These are phyloP conservation scores for Yamadazyma kitorensis DNA, from an alignment of 805 yeast species.

Conservation along the genomic window DNA sequence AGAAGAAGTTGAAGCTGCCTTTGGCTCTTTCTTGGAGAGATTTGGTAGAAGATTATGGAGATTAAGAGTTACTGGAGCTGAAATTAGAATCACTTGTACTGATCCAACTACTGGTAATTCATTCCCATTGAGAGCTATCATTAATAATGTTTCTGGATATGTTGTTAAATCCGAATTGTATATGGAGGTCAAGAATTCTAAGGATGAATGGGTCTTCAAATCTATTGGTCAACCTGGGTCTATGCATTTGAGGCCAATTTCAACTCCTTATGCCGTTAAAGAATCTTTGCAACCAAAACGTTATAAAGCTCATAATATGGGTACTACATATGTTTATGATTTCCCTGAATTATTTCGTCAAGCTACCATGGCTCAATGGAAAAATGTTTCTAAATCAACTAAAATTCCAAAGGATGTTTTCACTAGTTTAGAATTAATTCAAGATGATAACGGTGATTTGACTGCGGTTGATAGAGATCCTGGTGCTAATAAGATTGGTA, in stretches of 20 bases:
- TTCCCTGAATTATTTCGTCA: slow-evolving; percentile 99
- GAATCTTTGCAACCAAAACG: slow-evolving; percentile 98
- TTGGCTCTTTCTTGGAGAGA: slow-evolving; percentile 96
- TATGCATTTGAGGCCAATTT: slow-evolving; percentile 95
- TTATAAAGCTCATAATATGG: slow-evolving; percentile 97
- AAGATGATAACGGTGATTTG: slow-evolving; percentile 70
- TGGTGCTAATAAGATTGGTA: slow-evolving; percentile 93
- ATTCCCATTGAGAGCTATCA: slow-evolving; percentile 94
- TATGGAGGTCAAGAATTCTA: slow-evolving; percentile 87
- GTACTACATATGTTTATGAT: slow-evolving; percentile 96
- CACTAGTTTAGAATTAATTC: slow-evolving; percentile 78
- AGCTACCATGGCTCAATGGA: slow-evolving; percentile 85
- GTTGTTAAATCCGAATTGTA: slow-evolving; percentile 94
- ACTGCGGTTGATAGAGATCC: slow-evolving; percentile 93
- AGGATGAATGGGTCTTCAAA: slow-evolving; percentile 97
- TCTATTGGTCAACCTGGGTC: slow-evolving; percentile 93
- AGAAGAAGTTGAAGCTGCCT: slow-evolving; percentile 94
- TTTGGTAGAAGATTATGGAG: slow-evolving; percentile 97
- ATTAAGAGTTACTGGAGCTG: slow-evolving; percentile 95
- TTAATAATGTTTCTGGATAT: slow-evolving; percentile 94
- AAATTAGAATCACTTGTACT: slow-evolving; percentile 91
- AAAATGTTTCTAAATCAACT: slow-evolving; percentile 49
- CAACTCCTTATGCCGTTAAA: slow-evolving; percentile 95
- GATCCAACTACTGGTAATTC: slow-evolving; percentile 85
- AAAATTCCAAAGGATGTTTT: slow-evolving; percentile 77